phyloP scores from a whole-genome alignment of 148 eudicot genomes.

The Amaranthus hypochondriacus region DNA sequence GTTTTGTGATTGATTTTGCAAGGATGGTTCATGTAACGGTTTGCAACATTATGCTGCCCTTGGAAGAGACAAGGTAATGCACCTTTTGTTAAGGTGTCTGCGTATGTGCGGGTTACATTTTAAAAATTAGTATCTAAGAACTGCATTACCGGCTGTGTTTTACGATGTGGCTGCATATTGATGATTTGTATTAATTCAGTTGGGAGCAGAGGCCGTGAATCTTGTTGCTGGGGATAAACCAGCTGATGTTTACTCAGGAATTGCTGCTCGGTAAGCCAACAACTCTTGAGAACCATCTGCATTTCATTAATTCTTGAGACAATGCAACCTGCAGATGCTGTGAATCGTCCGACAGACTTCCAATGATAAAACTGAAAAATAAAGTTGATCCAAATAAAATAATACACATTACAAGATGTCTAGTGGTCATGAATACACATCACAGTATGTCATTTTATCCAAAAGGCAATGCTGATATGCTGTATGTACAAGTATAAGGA shows the following conservation, averaged over 20 bases:
- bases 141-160: neutral
- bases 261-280: conserved; percentile 71
- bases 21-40: conserved; percentile 99
- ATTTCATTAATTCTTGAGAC: neutral
- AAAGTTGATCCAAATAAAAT: neutral
- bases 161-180: neutral
- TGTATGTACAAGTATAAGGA: neutral
- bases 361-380: neutral
- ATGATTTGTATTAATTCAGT: conserved; percentile 33
- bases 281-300: neutral
- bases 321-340: neutral
- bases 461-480: neutral
- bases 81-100: neutral
- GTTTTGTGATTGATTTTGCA: conserved; percentile 13
- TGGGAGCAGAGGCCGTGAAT: conserved; percentile 95
- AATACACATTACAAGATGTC: neutral
- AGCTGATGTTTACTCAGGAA: conserved; percentile 95
- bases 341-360: too few relatives aligned
- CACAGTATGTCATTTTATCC: too few relatives aligned
- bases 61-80: conserved; percentile 93
- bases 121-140: neutral
- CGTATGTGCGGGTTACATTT: neutral
- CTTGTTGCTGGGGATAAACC: conserved; percentile 93
- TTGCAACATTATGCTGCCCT: conserved; percentile 99
- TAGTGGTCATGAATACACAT: neutral